These are phyloP conservation scores for Sideroxylon spinosum DNA, from an alignment of 179 eudicot genomes.

Conservation along the genomic window DNA sequence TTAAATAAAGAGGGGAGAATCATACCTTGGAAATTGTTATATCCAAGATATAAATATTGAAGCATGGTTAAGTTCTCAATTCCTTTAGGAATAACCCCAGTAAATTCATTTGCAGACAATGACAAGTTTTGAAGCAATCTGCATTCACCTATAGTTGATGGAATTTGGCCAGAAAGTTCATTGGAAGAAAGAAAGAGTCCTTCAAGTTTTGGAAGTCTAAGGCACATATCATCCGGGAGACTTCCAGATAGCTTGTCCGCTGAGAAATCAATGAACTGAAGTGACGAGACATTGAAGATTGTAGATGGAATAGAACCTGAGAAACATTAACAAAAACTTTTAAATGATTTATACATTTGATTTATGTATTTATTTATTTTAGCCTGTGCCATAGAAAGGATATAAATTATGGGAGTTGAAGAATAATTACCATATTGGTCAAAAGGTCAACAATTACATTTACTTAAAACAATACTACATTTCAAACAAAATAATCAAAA, in stretches of 20 bases:
- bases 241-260: slow-evolving; percentile 21
- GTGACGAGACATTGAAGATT: slow-evolving; percentile 32
- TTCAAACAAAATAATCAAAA: no score
- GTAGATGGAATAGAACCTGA: slow-evolving; percentile 25
- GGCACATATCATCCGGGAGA: slow-evolving; percentile 14
- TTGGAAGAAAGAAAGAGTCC: neutral
- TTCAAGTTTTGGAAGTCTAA: neutral
- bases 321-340: no score
- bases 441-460: no score
- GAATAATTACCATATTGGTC: no score
- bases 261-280: slow-evolving; percentile 5
- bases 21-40: slow-evolving; percentile 15
- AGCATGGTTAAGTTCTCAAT: slow-evolving; percentile 14
- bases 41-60: neutral
- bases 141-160: neutral
- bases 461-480: no score
- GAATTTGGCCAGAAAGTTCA: slow-evolving; percentile 1
- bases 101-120: neutral
- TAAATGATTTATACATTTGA: no score
- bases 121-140: neutral
- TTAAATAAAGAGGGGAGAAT: no score
- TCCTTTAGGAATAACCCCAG: slow-evolving; percentile 10
- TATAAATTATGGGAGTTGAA: no score
- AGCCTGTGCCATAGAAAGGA: no score
- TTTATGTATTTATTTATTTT: no score